Conservation (phyloP, 192 early-diverging fungal species). For the Coemansia sp. region DNA sequence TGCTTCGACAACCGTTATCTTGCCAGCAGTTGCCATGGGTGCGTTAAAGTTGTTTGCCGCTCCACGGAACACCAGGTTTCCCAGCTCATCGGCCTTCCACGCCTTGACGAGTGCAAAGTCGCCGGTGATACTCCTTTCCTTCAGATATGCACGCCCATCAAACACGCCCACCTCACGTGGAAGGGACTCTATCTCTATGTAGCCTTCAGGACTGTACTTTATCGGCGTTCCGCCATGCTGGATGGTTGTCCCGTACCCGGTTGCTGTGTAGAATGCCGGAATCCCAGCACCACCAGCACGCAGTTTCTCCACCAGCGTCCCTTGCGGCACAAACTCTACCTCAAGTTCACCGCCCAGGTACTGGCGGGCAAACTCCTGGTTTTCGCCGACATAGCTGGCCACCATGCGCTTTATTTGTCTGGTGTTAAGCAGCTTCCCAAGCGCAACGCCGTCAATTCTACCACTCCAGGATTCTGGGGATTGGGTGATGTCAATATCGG, state of each 20-base stretch:
- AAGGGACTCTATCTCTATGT: constrained; percentile 54
- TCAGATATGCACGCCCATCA: constrained; percentile 61
- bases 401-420: constrained; percentile 75
- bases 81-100: constrained; percentile 73
- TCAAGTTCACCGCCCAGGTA: constrained; percentile 74
- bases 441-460: constrained; percentile 63
- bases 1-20: constrained; percentile 70
- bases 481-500: neutral
- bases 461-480: neutral
- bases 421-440: constrained; percentile 63
- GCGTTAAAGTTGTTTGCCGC: constrained; percentile 77
- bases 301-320: constrained; percentile 72
- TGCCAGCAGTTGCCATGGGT: constrained; percentile 67
- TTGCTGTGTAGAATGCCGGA: constrained; percentile 67
- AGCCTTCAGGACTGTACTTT: constrained; percentile 61
- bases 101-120: constrained; percentile 76
- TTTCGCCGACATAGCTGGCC: constrained; percentile 71
- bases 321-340: constrained; percentile 71
- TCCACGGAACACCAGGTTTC: constrained; percentile 68
- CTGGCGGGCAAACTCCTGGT: constrained; percentile 74
- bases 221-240: constrained; percentile 70
- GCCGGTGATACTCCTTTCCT: constrained; percentile 71
- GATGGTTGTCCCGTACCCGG: constrained; percentile 66
- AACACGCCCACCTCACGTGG: constrained; percentile 64
- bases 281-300: constrained; percentile 74